These are phyloP conservation scores for Solanum pennellii DNA, from an alignment of 257 asterid species.

Conservation along the genomic window DNA sequence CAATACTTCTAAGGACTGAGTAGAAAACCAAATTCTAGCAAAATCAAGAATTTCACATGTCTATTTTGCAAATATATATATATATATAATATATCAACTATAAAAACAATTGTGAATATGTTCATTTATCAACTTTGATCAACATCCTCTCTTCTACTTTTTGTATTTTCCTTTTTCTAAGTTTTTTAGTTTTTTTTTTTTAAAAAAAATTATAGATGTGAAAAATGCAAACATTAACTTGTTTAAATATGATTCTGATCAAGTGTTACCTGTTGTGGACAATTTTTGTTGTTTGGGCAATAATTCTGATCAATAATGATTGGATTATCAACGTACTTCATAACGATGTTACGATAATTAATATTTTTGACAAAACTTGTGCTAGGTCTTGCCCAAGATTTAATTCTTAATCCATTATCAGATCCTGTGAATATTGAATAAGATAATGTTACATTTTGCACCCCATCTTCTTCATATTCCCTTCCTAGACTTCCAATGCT, in stretches of 20 bases:
- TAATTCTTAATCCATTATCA: constrained; percentile 49
- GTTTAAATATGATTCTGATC: background rate
- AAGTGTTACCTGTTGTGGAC: constrained; percentile 41
- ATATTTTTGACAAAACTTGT: constrained; percentile 39
- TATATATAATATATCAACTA: too few species aligned
- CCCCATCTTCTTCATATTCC: constrained; percentile 44
- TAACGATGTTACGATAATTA: constrained; percentile 28
- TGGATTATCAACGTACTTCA: constrained; percentile 51
- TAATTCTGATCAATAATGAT: constrained; percentile 62
- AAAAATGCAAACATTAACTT: background rate
- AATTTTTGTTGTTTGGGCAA: constrained; percentile 42
- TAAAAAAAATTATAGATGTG: background rate
- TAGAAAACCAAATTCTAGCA: background rate
- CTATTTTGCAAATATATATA: background rate
- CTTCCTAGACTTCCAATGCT: constrained; percentile 64
- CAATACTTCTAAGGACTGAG: background rate
- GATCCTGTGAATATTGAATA: constrained; percentile 53
- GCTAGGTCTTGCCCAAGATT: constrained; percentile 62
- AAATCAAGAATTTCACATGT: background rate
- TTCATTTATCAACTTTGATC: background rate
- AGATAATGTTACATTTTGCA: constrained; percentile 42
- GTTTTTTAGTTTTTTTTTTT: too few species aligned
- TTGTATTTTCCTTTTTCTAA: background rate
- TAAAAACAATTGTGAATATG: background rate
- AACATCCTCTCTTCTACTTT: background rate